Base-by-base conservation (phyloP, 2,329 filamentous ascomycete genomes). In the Hirsutella thompsonii region DNA sequence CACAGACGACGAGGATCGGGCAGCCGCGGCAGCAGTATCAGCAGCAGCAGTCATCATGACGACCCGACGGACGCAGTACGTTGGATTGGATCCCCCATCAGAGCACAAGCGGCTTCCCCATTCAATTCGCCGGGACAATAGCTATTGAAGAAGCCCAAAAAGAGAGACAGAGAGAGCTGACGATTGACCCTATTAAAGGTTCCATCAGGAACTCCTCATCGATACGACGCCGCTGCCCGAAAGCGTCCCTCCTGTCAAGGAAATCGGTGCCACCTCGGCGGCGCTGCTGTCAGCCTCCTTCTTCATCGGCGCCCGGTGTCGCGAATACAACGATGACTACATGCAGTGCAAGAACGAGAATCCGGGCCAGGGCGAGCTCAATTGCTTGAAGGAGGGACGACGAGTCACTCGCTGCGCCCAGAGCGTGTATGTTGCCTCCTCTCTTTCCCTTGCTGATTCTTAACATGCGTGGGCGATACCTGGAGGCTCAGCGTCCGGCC, bases 291-390 rank as follows among this genome's bases (percentile, higher is more conserved):
- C 86, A 49, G 92, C 92, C 26, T 80, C 87, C 40, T 98, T 85
- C 75, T 98, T 96, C 65, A 98, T 98, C 60, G 92, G 92, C 48
- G 89, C 88, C 51, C 82, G 90, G 59, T 98, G 92, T 80, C 83
- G 77, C 62, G 72, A 84, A 47, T 98, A 89, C 74, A 96, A 96
- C 67, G 92, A 98, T 72, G 92, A 98, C 68, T 98, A 83, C 69
- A 98, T 98, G 90, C 85, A 94, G 71, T 98, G 92, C 83, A 98
- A 98, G 81, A 85, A 78, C 52, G 88, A 95, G 68, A 81, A 87
- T 55, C 82, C 85, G 47, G 92, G 92, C 55, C 79, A 77, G 64
- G 92, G 88, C 62, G 92, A 98, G 72, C 65, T 93, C 48, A 86
- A 94, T 52, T 98, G 92, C 68, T 69, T 98, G 75, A 90, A 86